Percentiles rank a stretch among this genome's conserved stretches.
Evolutionary conservation across 352 stramenopile species (phyloP).

Genomic region (Globisporangium nagaii): DNA sequence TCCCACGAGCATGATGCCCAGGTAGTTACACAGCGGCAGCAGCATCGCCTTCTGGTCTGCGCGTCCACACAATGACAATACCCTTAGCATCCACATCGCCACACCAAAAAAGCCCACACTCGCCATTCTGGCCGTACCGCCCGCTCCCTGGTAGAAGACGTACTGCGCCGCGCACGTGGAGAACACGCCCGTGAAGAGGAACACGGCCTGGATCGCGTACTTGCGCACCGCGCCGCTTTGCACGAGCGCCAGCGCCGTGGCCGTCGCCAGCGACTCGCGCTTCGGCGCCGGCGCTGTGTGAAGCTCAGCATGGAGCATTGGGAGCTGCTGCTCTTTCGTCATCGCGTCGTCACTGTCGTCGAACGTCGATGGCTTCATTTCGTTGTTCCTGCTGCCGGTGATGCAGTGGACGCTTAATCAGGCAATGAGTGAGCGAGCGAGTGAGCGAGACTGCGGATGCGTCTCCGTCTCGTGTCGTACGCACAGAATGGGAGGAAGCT

Average conservation of each 20-base stretch:
- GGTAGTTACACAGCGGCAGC: constrained; percentile 82
- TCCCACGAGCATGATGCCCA: constrained; percentile 83
- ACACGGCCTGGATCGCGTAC: constrained; percentile 46
- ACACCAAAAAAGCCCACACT: not conserved
- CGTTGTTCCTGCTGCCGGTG: not conserved
- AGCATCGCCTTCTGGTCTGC: constrained; percentile 78
- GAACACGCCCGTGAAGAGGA: constrained; percentile 78
- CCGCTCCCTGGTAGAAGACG: constrained; percentile 78
- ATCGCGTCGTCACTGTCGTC: not conserved
- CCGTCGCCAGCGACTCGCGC: not conserved
- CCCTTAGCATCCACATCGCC: not conserved
- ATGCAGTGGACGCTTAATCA: not conserved
- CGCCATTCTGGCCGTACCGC: not conserved
- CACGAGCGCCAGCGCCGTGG: not conserved
- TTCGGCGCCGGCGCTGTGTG: not conserved
- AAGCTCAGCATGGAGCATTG: not conserved
- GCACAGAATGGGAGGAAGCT: too few relatives aligned
- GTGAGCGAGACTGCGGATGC: too few relatives aligned
- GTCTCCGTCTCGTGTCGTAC: too few relatives aligned
- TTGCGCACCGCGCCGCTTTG: not conserved
- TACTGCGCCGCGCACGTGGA: constrained; percentile 83
- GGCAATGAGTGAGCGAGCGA: not conserved
- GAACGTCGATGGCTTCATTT: constrained; percentile 1
- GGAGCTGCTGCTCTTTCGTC: not conserved
- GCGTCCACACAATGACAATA: not conserved